phyloP scores from a whole-genome alignment of 495 filamentous ascomycete species.

The Xylaria palmicola region DNA sequence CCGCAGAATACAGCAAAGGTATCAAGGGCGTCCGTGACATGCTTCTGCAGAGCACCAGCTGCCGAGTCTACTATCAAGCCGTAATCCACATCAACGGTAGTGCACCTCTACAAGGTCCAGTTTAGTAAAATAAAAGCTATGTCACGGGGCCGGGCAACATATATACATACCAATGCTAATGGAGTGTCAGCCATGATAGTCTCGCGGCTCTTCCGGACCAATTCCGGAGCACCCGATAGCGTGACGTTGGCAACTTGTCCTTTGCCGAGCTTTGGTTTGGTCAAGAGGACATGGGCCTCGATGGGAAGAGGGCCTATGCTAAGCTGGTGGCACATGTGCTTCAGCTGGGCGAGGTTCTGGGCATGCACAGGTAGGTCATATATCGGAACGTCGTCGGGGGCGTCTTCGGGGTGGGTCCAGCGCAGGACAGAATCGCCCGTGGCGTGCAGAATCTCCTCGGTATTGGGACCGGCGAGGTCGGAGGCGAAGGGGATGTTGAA shows the following conservation, averaged over 20 bases:
- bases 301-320: slow-evolving; percentile 65
- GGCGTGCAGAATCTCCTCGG: slow-evolving; percentile 87
- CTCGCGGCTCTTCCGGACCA: slow-evolving; percentile 80
- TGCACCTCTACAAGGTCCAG: slow-evolving; percentile 67
- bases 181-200: slow-evolving; percentile 84
- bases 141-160: slow-evolving; percentile 16
- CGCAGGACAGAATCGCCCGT: slow-evolving; percentile 76
- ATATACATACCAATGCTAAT: slow-evolving; percentile 71
- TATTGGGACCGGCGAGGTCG: slow-evolving; percentile 83
- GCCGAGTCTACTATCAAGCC: slow-evolving; percentile 79
- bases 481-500: slow-evolving; percentile 97
- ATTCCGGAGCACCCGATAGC: slow-evolving; percentile 78
- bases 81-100: slow-evolving; percentile 87
- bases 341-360: slow-evolving; percentile 74
- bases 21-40: slow-evolving; percentile 80
- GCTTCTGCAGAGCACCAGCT: slow-evolving; percentile 59
- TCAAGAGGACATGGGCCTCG: slow-evolving; percentile 78
- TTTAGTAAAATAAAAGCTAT: slow-evolving; percentile 26
- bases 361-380: slow-evolving; percentile 87
- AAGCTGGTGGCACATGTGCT: slow-evolving; percentile 74
- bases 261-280: slow-evolving; percentile 71
- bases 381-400: slow-evolving; percentile 74
- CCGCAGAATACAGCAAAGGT: slow-evolving; percentile 80
- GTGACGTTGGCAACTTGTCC: slow-evolving; percentile 87
- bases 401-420: slow-evolving; percentile 89